These are phyloP conservation scores for Coriolopsis trogii DNA, from an alignment of 1,284 basidiomycete genomes.

Conservation along the genomic window DNA sequence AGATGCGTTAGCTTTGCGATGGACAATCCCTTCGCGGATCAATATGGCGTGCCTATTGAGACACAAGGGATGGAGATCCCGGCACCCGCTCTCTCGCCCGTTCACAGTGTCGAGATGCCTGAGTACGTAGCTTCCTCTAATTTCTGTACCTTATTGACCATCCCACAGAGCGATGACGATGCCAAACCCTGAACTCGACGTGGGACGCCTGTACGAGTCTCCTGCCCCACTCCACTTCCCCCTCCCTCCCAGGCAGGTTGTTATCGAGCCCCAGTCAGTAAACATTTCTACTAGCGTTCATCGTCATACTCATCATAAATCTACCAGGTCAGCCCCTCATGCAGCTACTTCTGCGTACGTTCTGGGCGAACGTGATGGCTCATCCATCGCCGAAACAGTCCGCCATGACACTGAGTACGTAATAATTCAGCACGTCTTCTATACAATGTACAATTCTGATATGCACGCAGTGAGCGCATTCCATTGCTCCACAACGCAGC, in stretches of 20 bases:
- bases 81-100: constrained; percentile 25
- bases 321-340: constrained; percentile 22
- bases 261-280: constrained; percentile 37
- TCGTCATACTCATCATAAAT: neutral
- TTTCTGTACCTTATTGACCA: neutral
- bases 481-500: constrained; percentile 35
- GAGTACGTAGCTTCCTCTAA: constrained; percentile 16
- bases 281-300: neutral
- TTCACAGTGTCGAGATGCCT: constrained; percentile 29
- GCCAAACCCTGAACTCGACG: neutral
- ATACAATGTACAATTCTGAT: neutral
- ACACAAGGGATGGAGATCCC: constrained; percentile 11
- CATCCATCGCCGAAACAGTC: constrained; percentile 21
- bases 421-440: neutral
- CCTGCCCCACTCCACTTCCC: constrained; percentile 34
- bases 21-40: constrained; percentile 42
- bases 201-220: constrained; percentile 14
- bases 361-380: constrained; percentile 28
- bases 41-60: constrained; percentile 7
- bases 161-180: constrained; percentile 13
- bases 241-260: constrained; percentile 40
- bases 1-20: constrained; percentile 38
- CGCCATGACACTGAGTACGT: constrained; percentile 32
- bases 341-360: constrained; percentile 32
- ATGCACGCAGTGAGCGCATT: constrained; percentile 37